These are phyloP conservation scores for Sonneratia caseolaris DNA, from an alignment of 345 rosid species.

Conservation along the genomic window DNA sequence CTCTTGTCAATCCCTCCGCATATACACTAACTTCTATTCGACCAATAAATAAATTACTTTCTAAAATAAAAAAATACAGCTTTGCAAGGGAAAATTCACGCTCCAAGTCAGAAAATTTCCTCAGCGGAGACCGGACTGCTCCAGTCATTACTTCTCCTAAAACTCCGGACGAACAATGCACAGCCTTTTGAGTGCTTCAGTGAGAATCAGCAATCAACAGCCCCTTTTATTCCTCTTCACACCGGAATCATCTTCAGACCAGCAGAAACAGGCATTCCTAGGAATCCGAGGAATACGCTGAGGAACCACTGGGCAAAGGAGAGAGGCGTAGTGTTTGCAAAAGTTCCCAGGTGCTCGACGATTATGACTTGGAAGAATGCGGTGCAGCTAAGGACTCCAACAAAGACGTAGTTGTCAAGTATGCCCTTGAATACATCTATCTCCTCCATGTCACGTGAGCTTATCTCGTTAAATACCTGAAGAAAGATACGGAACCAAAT, in stretches of 20 bases:
- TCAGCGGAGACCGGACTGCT: not conserved
- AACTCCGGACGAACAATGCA: not conserved
- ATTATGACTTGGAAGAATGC: constrained; percentile 62
- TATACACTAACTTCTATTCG: too few species aligned
- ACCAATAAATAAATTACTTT: too few species aligned
- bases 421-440: constrained; percentile 59
- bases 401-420: constrained; percentile 43
- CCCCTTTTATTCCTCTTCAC: constrained; percentile 11
- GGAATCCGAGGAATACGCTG: constrained; percentile 48
- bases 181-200: not conserved
- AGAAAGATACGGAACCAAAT: not conserved
- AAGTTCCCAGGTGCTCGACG: constrained; percentile 60
- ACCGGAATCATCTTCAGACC: constrained; percentile 55
- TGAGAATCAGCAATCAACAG: not conserved
- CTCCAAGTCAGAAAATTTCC: not conserved
- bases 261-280: constrained; percentile 90
- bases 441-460: constrained; percentile 66
- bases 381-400: constrained; percentile 40
- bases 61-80: not conserved
- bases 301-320: constrained; percentile 41
- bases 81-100: not conserved
- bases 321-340: constrained; percentile 57
- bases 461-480: constrained; percentile 41
- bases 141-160: not conserved
- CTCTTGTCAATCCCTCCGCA: too few species aligned